Evolutionary conservation across 495 filamentous ascomycete species (phyloP), one percentile per base, ranked within the genome.

Genomic region (Apodospora peruviana): DNA sequence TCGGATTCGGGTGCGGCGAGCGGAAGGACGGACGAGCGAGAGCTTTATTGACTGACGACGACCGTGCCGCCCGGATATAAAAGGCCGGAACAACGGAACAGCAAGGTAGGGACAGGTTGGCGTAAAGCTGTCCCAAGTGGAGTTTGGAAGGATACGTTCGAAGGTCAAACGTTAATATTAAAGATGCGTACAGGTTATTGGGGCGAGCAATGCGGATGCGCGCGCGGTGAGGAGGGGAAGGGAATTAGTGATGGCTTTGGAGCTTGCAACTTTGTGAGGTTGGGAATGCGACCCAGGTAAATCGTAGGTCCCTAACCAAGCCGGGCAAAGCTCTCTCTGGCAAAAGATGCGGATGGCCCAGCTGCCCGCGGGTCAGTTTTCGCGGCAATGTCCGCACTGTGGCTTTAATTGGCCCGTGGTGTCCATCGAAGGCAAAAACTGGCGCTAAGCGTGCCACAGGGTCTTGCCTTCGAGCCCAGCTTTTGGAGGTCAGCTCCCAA

Each of bases 241-340:
- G 45, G 36, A 32, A 29, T 40, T 23, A 25, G 18, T 19, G 34
- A 27, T n/a, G 34, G 14, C 7, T 7, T 1, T 23, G 25, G 27
- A 19, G 20, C 35, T 14, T 8, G 37, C 37, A n/a, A 39, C 37
- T 39, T 39, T 43, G 42, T 48, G 54, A 57, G 57, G 50, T 51
- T 57, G 57, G 53, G 57, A 54, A 57, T 57, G 54, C 50, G 53
- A 57, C 49, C 38, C 37, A 40, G 32, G 22, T 11, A 41, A 40
- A 38, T 52, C 43, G 19, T 19, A 17, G 43, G 37, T 53, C 55
- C 40, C 37, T 58, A 14, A 4, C 37, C 2, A 40, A 18, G 32
- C 32, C 32, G 16, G 16, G 32, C 32, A 14, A 40, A 40, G 40
- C 40, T 23, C 40, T 5, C 18, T 23, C 40, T 8, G 40, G 40